Evolutionary conservation across 768 basidiomycete genomes (phyloP), one percentile per base, ranked within the genome.

Genomic region (Hypholoma fasciculare): DNA sequence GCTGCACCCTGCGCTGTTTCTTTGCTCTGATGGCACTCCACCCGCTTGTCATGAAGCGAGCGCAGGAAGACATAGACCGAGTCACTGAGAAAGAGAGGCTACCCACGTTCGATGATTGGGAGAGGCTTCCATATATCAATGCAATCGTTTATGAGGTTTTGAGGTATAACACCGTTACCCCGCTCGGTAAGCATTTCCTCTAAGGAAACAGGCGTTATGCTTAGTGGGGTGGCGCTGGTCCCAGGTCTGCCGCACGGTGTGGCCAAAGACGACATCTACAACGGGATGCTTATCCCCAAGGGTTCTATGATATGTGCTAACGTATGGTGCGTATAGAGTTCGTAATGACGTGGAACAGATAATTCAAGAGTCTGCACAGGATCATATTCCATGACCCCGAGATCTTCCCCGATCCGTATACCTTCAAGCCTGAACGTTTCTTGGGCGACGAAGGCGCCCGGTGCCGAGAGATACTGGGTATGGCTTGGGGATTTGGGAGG

Each of bases 21-120:
- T 65, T 91, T 27, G 78, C 89, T 52, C 82, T 84, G 3, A 85
- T 90, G 82, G 73, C 87, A 54, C 70, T 75, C 6, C 68, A 88
- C 61, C 88, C 88, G 0, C 77, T 79, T 23, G 78, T 76, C 2
- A 76, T 84, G 40, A 76, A 63, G 34, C 80, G 78, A 52, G 88
- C 85, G 0, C 87, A 88, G 63, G 72, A 74, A 19, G 89, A 90
- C 59, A 79, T 90, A 14, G 89, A 90, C 65, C 50, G 63, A 1
- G 81, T 86, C 16, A 71, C 84, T 36, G 84, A 82, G 12, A 57
- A 65, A 30, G 77, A 78, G 38, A 75, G 86, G 14, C 74, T 89
- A n/a, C 89, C 90, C 2, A 76, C 72, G 0, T 80, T 86, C 59
- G 73, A 71, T 38, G 89, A 89, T 65, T 75, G 86, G 7, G 56